Percentiles rank a stretch among this genome's conserved stretches.
Evolutionary conservation across 768 basidiomycete genomes (phyloP).

Genomic region (Mycena haematopus): DNA sequence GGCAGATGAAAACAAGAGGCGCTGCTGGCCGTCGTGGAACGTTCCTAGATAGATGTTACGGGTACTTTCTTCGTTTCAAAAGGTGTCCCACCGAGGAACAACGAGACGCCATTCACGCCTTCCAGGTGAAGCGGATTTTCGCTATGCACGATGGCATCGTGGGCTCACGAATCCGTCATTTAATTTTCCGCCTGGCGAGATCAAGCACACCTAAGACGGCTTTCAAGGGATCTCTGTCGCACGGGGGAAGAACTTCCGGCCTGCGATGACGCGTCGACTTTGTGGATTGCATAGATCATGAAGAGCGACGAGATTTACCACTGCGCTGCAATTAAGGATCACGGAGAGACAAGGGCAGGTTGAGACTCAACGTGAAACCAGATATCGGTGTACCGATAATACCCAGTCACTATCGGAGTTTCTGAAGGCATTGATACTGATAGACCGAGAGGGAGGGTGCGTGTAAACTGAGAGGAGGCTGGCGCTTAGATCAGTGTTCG

Average conservation of each 20-base stretch:
- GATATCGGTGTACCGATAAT: constrained; percentile 84
- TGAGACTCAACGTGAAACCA: constrained; percentile 72
- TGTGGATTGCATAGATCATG: not conserved
- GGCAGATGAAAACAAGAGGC: constrained; percentile 82
- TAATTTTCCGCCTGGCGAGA: not conserved
- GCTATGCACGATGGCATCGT: constrained; percentile 71
- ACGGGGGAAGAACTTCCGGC: constrained; percentile 60
- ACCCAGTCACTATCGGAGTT: constrained; percentile 63
- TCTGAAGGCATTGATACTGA: not conserved
- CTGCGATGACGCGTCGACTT: constrained; percentile 44
- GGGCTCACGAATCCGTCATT: constrained; percentile 44
- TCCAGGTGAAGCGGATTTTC: constrained; percentile 75
- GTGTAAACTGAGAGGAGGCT: not conserved
- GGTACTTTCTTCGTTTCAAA: not conserved
- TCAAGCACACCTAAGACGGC: constrained; percentile 58
- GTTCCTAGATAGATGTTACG: constrained; percentile 51
- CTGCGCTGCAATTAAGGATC: not conserved
- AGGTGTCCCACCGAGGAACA: constrained; percentile 66
- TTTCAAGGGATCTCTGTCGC: constrained; percentile 68
- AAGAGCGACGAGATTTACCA: not conserved
- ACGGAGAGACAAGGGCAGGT: not conserved
- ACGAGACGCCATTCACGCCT: constrained; percentile 68
- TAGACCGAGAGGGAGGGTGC: not conserved
- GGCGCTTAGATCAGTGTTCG: not conserved
- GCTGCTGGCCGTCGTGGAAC: constrained; percentile 71